These are phyloP conservation scores for Tricholoma sp. DNA, from an alignment of 768 basidiomycete genomes.

Conservation along the genomic window DNA sequence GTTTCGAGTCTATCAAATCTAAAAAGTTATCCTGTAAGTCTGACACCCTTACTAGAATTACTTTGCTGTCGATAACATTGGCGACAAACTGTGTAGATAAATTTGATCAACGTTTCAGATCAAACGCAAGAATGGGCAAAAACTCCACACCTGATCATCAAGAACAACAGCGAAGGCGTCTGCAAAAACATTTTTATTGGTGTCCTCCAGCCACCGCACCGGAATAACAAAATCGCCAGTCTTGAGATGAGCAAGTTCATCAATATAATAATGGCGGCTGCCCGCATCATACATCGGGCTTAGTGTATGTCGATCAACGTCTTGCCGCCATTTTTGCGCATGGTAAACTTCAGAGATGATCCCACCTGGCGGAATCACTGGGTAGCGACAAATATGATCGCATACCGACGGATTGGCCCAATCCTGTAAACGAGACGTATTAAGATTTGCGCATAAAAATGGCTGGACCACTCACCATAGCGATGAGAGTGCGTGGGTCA, in stretches of 20 bases:
- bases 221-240: conserved; percentile 16
- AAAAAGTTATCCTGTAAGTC: neutral
- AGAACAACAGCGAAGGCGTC: neutral
- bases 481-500: neutral
- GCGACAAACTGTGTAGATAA: neutral
- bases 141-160: neutral
- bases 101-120: neutral
- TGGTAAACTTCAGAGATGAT: conserved; percentile 29
- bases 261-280: conserved; percentile 17
- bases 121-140: neutral
- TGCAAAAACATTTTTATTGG: neutral
- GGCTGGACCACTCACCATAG: neutral
- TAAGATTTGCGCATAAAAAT: neutral
- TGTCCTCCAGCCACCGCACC: conserved; percentile 21
- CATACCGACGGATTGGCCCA: conserved; percentile 25
- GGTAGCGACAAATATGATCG: conserved; percentile 23
- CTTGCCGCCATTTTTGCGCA: conserved; percentile 21
- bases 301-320: conserved; percentile 17
- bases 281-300: conserved; percentile 25
- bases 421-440: conserved; percentile 16
- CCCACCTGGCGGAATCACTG: conserved; percentile 20
- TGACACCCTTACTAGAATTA: neutral
- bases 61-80: neutral
- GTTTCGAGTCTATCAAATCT: neutral
- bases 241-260: conserved; percentile 15